Conservation (phyloP, 1,284 basidiomycete species). For the Leccinum pachyderme region DNA sequence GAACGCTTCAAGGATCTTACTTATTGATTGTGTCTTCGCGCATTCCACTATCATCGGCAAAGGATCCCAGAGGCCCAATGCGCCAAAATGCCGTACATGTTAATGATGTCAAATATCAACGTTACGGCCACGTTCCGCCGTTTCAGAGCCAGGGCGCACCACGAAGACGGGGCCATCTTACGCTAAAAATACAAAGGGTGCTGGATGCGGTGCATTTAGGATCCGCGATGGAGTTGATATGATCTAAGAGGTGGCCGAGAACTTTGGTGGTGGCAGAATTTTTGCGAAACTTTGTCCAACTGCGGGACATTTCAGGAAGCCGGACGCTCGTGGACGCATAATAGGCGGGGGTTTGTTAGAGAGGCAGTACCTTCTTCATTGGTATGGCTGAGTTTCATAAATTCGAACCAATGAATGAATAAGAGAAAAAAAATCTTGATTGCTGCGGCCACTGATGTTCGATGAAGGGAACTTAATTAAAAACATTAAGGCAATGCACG, state of each 20-base stretch:
- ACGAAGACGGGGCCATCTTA: slow-evolving; percentile 1
- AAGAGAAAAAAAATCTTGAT: background rate
- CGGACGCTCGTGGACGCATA: slow-evolving; percentile 3
- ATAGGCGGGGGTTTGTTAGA: background rate
- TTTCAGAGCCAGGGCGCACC: background rate
- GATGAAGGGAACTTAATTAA: background rate
- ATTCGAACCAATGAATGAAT: slow-evolving; percentile 11
- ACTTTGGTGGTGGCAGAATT: background rate
- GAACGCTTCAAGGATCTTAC: slow-evolving; percentile 1
- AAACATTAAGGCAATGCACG: background rate
- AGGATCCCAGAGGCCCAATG: slow-evolving; percentile 6
- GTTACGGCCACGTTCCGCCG: background rate
- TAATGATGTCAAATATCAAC: background rate
- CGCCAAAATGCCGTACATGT: slow-evolving; percentile 1
- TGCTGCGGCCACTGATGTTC: background rate
- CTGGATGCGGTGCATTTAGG: background rate
- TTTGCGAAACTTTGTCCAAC: slow-evolving; percentile 11
- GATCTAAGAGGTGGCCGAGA: background rate
- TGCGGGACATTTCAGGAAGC: slow-evolving; percentile 5
- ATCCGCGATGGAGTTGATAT: background rate
- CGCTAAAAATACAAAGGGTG: slow-evolving; percentile 1
- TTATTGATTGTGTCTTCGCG: slow-evolving; percentile 4
- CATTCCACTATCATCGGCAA: slow-evolving; percentile 12
- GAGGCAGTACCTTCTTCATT: slow-evolving; percentile 15
- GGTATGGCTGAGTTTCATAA: slow-evolving; percentile 1